Evolutionary conservation across 73 alveolate species (phyloP).

Genomic region (Paramecium sexaurelia): DNA sequence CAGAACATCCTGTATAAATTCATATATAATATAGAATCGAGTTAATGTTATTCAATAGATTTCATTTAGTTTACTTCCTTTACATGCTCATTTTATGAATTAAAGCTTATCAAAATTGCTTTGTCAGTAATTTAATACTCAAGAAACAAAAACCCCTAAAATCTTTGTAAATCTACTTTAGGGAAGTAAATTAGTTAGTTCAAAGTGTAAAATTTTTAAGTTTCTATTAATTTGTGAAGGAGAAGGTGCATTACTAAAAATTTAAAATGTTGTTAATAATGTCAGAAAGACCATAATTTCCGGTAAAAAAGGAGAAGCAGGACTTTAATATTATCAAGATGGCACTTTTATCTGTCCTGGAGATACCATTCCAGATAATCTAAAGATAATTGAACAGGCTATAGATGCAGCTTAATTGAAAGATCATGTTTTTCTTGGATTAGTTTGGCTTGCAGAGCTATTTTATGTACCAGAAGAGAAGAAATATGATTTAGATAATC

Average conservation of each 20-base stretch:
- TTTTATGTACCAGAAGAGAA: conserved; percentile 65
- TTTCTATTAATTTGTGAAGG: conserved; percentile 48
- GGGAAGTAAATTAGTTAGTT: conserved; percentile 65
- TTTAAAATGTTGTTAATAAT: conserved; percentile 42
- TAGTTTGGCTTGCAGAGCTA: conserved; percentile 56
- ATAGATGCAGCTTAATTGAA: conserved; percentile 59
- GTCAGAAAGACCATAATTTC: conserved; percentile 47
- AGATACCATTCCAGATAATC: conserved; percentile 59
- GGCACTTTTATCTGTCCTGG: conserved; percentile 66
- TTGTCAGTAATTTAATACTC: not conserved
- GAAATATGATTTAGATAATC: conserved; percentile 66
- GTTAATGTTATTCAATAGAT: conserved; percentile 31
- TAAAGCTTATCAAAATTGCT: not conserved
- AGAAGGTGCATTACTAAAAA: conserved; percentile 17
- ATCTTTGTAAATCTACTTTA: conserved; percentile 46
- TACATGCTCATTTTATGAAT: conserved; percentile 1
- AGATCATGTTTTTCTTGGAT: conserved; percentile 57
- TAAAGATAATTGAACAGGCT: conserved; percentile 64
- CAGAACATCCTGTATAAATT: not conserved
- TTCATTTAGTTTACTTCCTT: conserved; percentile 8
- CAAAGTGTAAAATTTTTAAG: conserved; percentile 59
- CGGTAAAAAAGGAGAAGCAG: conserved; percentile 70
- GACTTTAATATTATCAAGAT: conserved; percentile 48
- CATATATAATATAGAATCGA: not conserved
- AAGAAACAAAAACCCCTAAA: conserved; percentile 27